These are phyloP conservation scores for Cubamyces sp. DNA, from an alignment of 768 basidiomycete species.

Conservation along the genomic window DNA sequence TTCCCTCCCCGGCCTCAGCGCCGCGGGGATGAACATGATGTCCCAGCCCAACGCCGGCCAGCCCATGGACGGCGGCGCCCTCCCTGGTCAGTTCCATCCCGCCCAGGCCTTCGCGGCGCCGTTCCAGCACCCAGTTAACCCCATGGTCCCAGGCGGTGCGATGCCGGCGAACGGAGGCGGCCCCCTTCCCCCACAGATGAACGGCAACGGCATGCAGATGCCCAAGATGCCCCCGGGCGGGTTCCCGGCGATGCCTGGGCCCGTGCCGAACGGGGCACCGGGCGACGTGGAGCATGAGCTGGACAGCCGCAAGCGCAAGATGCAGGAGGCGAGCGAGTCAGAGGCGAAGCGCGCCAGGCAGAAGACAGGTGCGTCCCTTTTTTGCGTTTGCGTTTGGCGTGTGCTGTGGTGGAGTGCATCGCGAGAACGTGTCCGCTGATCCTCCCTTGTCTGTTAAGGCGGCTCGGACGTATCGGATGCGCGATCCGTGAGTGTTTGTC, in stretches of 20 bases:
- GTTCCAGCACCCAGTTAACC: constrained; percentile 12
- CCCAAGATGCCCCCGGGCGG: constrained; percentile 14
- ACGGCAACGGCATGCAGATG: constrained; percentile 14
- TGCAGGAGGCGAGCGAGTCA: constrained; percentile 59
- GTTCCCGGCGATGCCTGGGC: background rate
- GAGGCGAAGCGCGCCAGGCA: constrained; percentile 73
- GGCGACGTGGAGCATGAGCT: constrained; percentile 55
- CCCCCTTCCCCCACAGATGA: constrained; percentile 4
- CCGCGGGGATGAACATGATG: constrained; percentile 20
- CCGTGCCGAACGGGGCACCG: constrained; percentile 7
- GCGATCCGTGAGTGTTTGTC: constrained; percentile 12
- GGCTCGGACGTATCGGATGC: constrained; percentile 36
- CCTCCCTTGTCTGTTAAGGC: constrained; percentile 19
- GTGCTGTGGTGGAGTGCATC: no score
- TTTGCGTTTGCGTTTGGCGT: background rate
- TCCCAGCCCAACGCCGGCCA: constrained; percentile 12
- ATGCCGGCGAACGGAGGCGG: constrained; percentile 7
- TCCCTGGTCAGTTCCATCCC: constrained; percentile 23
- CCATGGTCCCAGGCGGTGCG: constrained; percentile 18
- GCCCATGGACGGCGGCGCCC: constrained; percentile 11
- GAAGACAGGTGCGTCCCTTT: constrained; percentile 62
- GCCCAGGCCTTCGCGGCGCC: constrained; percentile 9
- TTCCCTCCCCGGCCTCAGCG: background rate
- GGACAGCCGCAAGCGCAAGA: constrained; percentile 74
- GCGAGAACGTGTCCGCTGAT: constrained; percentile 8